Evolutionary conservation across 768 basidiomycete genomes (phyloP), one percentile per base, ranked within the genome.

Genomic region (Macrolepiota fuliginosa): DNA sequence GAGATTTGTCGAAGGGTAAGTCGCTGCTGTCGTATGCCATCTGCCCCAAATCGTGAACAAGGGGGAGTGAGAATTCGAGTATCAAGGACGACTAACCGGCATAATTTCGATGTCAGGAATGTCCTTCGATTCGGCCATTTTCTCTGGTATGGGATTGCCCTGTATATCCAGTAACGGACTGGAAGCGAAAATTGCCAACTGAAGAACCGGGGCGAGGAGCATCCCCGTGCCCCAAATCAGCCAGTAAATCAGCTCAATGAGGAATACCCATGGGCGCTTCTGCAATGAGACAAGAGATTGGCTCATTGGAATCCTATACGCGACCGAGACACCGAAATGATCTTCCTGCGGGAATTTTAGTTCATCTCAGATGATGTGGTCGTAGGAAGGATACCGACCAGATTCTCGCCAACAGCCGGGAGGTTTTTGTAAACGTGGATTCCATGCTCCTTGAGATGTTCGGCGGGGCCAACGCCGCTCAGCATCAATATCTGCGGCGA

Each of bases 401-500:
- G 80, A 69, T 91, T 83, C 22, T 81, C 76, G 11, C 94, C 94
- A 15, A 95, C 92, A 12, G 83, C 86, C 0, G 91, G 88, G 3
- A 88, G 80, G 65, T 94, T 83, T 6, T 83, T 71, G 24, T 87
- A 71, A 29, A 88, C 75, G 0, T 81, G 78, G 42, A 95, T 87
- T 13, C 73, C 72, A 64, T 84, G 74, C 12, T 74, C 69, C n/a
- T 76, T 66, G 46, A 94, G 79, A 39, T 90, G 79, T 3, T 76
- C 71, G 0, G 80, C 79, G 29, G 90, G 87, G 15, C 94, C 94
- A 47, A 95, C 77, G 19, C 94, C 94, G 10, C 90, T 91, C 40
- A 92, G 77, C 81, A 89, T 82, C 25, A 91, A 79, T 40, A 91
- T 79, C 17, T 85, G 84, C 1, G 88, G 89, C 3, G 86, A 81